Evolutionary conservation across 1,284 basidiomycete genomes (phyloP), one percentile per base, ranked within the genome.

Genomic region (Cryptococcus sp.): DNA sequence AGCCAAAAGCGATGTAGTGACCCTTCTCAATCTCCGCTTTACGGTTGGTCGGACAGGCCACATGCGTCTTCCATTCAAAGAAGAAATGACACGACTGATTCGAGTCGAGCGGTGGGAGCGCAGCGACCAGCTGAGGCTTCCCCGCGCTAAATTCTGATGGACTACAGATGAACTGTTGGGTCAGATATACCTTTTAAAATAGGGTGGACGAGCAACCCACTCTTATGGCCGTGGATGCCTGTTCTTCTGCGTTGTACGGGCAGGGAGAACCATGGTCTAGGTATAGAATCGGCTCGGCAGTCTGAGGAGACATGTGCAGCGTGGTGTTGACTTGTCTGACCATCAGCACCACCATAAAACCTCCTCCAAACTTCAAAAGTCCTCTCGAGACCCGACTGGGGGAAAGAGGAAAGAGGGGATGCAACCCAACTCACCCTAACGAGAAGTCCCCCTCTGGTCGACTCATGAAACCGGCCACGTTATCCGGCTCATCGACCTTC

Each of bases 51-150:
- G 67, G 63, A 54, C 72, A 73, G 4, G 72, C 72, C 24, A 71
- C 66, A 47, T 71, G 72, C 10, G 68, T 72, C 39, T 54, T 56
- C 72, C 72, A 73, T 45, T 73, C 72, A 47, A 73, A 72, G 59
- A 66, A 67, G 55, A 71, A 73, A 40, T 69, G 64, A 48, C 72
- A 73, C 23, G 62, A 57, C 22, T 69, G 52, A 14, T 54, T 57
- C 6, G 62, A 37, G 25, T 59, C 50, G 14, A 59, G 59, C 0
- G 65, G 59, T 5, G 72, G 72, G 0, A 73, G 53, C 5, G 67
- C 57, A 4, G 70, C 67, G 4, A 72, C 52, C 16, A 73, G 60
- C 2, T 52, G 49, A 2, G 70, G 72, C 10, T 46, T 62, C 10
- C 70, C 71, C 3, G 66, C 59, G 25, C 57, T 48, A 49, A 69